These are phyloP conservation scores for Emmonsia crescens DNA, from an alignment of 2,329 filamentous ascomycete species.

Conservation along the genomic window DNA sequence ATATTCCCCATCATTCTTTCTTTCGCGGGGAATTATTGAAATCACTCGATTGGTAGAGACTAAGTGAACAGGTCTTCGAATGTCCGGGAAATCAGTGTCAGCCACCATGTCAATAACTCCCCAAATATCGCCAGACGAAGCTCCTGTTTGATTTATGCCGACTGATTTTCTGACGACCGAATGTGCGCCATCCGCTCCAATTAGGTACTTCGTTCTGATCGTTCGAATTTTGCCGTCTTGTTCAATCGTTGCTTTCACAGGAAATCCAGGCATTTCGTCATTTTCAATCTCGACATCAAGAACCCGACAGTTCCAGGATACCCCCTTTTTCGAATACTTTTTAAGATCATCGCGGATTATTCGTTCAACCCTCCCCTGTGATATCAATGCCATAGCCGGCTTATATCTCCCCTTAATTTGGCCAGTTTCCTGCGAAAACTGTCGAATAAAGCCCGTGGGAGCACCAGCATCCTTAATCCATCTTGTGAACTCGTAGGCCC, in stretches of 20 bases:
- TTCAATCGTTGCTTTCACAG: constrained; percentile 26
- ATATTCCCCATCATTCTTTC: constrained; percentile 50
- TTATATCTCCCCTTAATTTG: constrained; percentile 18
- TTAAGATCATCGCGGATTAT: constrained; percentile 57
- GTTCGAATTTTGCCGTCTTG: constrained; percentile 21
- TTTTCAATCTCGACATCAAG: constrained; percentile 49
- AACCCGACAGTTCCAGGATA: constrained; percentile 58
- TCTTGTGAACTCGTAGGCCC: constrained; percentile 51
- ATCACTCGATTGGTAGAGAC: constrained; percentile 64
- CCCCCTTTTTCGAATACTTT: constrained; percentile 45
- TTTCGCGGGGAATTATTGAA: constrained; percentile 67
- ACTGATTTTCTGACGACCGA: constrained; percentile 53
- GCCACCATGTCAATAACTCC: constrained; percentile 66
- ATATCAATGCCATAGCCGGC: constrained; percentile 54
- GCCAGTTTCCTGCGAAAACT: constrained; percentile 36
- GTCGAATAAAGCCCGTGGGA: background rate
- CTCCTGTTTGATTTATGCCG: constrained; percentile 46
- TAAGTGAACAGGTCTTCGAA: constrained; percentile 69
- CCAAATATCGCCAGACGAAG: constrained; percentile 62
- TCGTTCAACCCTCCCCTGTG: constrained; percentile 59
- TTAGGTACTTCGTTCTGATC: constrained; percentile 57
- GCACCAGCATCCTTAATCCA: background rate
- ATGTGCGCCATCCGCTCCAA: constrained; percentile 60
- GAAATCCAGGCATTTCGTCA: constrained; percentile 31
- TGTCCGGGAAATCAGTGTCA: constrained; percentile 64